Base-by-base conservation (phyloP, 495 filamentous ascomycete species). In the Tuber magnatum region DNA sequence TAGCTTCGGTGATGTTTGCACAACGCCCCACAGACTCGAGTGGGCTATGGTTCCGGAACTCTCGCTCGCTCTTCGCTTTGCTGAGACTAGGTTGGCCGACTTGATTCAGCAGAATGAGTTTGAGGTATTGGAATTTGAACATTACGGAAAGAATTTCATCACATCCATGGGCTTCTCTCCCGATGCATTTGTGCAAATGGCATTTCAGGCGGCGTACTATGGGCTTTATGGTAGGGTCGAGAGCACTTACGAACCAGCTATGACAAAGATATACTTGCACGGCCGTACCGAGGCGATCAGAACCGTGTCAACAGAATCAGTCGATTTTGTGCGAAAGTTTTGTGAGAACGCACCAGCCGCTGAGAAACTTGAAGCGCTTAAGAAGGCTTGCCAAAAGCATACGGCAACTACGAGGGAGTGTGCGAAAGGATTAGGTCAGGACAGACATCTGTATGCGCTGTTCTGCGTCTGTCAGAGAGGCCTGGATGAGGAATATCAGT, bases 121-220 rank as follows among this genome's bases (percentile, higher is more conserved):
- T 80, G 87, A 93, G 74, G 94, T 93, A 39, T 87, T 99, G 10
- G 94, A 99, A 74, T 99, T 99, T 80, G 85, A 85, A 69, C 88
- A 89, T 42, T 99, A 94, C 80, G 95, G 95, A 44, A 97, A 97
- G 88, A 97, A 95, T 84, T 97, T 97, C 80, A 99, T 99, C 82
- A 98, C 93, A 1, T 93, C 92, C 0, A 93, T 93, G 88, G 96
- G 96, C 39, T 96, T 98, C 83, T 97, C 95, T 0, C 95, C 95
- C 0, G 95, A 99, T 83, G 95, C 95, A 2, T 99, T 97, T 79
- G 92, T 99, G 43, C 95, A 99, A 83, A 98, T 98, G 95, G 96
- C 95, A 6, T 98, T 97, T 86, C 95, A 99, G 84, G 95, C 95
- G 41, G 95, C 96, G 22, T 98, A 99, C 86, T 99, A 98, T 81